Base-by-base conservation (phyloP, 768 basidiomycete genomes). In the Hirschioporus abietinus region DNA sequence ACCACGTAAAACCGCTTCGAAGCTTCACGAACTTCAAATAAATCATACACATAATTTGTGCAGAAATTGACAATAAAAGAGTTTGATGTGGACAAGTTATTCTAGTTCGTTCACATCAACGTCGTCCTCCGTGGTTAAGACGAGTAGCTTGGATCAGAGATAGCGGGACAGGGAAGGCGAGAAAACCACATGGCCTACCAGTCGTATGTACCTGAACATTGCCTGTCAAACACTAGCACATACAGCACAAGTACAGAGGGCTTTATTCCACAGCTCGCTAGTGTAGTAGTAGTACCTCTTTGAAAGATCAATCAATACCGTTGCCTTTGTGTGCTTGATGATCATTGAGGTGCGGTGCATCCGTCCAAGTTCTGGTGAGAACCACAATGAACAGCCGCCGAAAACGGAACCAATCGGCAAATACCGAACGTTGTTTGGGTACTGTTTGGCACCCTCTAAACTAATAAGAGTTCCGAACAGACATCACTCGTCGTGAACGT, bases 381-480 rank as follows among this genome's bases (percentile, higher is more conserved):
- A 5, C 42, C 20, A 52, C 42, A 52, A 52, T 52, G 42, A 52
- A 10, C 12, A 52, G 15, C 1, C 42, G 42, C 42, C 42, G 6
- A 52, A 52, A 52, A 52, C 12, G 42, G 42, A 15, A 52, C 20
- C 20, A 20, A 20, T 20, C 42, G 42, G 42, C 6, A 20, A 15
- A 15, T 52, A 10, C 42, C 42, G 42, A 20, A 5, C 12, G 12
- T 15, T 52, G 42, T 52, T 52, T 52, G 42, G 42, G 20, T 52
- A 52, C 12, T 52, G 42, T 52, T 52, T 52, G 42, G 42, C 42
- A 20, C 42, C 42, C 42, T 6, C 42, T 15, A 52, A 52, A 52
- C 42, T 52, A 52, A 52, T 52, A 52, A 52, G 42, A 52, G 42
- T 52, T 52, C 42, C 42, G 42, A 52, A 52, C 42, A 52, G 42